Base-by-base conservation (phyloP, 75 land plant genomes). In the Isoetes taiwanensis region DNA sequence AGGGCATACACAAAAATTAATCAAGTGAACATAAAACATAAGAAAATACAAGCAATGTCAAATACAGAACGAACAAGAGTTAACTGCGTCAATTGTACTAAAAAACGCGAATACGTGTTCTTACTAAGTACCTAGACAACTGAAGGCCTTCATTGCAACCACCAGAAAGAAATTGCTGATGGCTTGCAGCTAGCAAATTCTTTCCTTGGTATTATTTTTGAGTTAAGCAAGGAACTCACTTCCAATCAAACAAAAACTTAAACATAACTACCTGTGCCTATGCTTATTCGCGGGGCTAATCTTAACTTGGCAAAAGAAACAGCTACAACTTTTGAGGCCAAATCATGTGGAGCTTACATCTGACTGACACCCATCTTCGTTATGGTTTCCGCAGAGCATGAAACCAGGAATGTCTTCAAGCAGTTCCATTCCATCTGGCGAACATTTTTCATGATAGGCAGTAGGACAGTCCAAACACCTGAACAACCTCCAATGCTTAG, bases 221-320 rank as follows among this genome's bases (percentile, higher is more conserved):
- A n/a, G n/a, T n/a, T n/a, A n/a, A n/a, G n/a, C n/a, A n/a, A n/a
- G n/a, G n/a, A n/a, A n/a, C n/a, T n/a, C n/a, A n/a, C n/a, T n/a
- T n/a, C n/a, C n/a, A n/a, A n/a, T n/a, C n/a, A n/a, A n/a, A n/a
- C n/a, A n/a, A n/a, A n/a, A n/a, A n/a, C n/a, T 80, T 72, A 8
- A 75, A 41, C 17, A 19, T 23, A 17, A 72, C 55, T 62, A 76
- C 32, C 1, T 76, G 23, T 43, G 66, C 78, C 57, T 70, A 76
- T 23, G 72, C 71, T 0, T 58, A 55, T 27, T 73, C 79, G 54
- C 73, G 79, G 46, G 76, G 66, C 16, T 80, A 78, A 50, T 70
- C 39, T 57, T 76, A 76, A 17, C 83, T 76, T 32, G 72, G 79
- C 26, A 68, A 50, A 17, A 68, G 34, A 54, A 79, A 76, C 52